These are phyloP conservation scores for Microbotryum intermedium DNA, from an alignment of 1,284 basidiomycete species.

Conservation along the genomic window DNA sequence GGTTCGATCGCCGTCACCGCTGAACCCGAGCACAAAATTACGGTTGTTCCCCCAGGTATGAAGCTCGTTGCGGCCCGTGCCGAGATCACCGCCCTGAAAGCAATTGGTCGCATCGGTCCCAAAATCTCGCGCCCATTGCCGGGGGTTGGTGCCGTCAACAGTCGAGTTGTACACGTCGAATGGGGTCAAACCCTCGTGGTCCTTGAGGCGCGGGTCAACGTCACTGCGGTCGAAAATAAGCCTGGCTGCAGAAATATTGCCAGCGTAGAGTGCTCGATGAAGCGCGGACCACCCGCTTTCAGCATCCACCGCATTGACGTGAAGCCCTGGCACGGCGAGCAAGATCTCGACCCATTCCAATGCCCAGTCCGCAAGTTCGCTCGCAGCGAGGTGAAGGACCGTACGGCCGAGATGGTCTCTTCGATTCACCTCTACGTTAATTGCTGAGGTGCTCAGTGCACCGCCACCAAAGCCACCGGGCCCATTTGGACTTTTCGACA, in stretches of 20 bases:
- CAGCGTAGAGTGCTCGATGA: slow-evolving; percentile 80
- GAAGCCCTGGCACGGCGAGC: slow-evolving; percentile 66
- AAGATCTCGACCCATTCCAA: slow-evolving; percentile 72
- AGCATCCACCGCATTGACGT: slow-evolving; percentile 70
- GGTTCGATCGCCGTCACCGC: slow-evolving; percentile 67
- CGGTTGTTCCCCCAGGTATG: slow-evolving; percentile 87
- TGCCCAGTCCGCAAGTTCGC: slow-evolving; percentile 51
- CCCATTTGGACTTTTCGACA: slow-evolving; percentile 13
- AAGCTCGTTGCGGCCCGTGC: slow-evolving; percentile 46
- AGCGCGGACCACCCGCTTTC: slow-evolving; percentile 89
- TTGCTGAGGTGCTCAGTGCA: not conserved
- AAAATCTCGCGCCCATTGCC: no score
- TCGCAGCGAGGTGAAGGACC: slow-evolving; percentile 71
- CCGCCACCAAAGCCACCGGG: slow-evolving; percentile 1
- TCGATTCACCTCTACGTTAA: slow-evolving; percentile 55
- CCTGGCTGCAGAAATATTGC: slow-evolving; percentile 70
- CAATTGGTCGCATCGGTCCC: no score
- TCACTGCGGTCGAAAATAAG: slow-evolving; percentile 67
- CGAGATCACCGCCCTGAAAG: not conserved
- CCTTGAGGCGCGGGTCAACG: slow-evolving; percentile 66
- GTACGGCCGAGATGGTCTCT: slow-evolving; percentile 65
- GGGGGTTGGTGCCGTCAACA: slow-evolving; percentile 48
- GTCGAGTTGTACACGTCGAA: slow-evolving; percentile 93
- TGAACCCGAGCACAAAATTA: slow-evolving; percentile 58
- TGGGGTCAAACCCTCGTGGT: slow-evolving; percentile 81